A percentile compares a stretch with the other conserved stretches of the same genome.
These are phyloP conservation scores for Volvariella surrecta DNA, from an alignment of 1,284 basidiomycete genomes.

Conservation along the genomic window DNA sequence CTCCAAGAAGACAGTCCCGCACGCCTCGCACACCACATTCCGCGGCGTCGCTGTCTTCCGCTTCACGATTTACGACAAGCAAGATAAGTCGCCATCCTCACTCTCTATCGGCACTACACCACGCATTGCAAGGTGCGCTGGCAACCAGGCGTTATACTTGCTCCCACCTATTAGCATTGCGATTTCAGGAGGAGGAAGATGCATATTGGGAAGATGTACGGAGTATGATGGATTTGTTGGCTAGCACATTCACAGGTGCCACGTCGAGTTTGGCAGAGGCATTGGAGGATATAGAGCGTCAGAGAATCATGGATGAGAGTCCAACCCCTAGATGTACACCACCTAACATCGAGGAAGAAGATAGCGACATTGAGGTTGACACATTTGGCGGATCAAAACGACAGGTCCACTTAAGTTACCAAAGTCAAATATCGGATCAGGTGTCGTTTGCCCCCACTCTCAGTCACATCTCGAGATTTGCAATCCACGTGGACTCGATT, in stretches of 20 bases:
- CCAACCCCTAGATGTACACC: slow-evolving; percentile 29
- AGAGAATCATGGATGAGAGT: slow-evolving; percentile 36
- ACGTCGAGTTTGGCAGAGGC: slow-evolving; percentile 50
- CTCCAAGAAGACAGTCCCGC: slow-evolving; percentile 17
- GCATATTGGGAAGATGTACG: slow-evolving; percentile 76
- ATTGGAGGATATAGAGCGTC: slow-evolving; percentile 45
- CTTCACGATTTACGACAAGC: slow-evolving; percentile 50
- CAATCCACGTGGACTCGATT: slow-evolving; percentile 61
- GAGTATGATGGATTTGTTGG: slow-evolving; percentile 59
- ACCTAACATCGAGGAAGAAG: slow-evolving; percentile 8
- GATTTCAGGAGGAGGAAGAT: slow-evolving; percentile 62
- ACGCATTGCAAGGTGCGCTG: slow-evolving; percentile 53
- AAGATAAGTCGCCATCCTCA: slow-evolving; percentile 55
- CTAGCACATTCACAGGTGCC: slow-evolving; percentile 56
- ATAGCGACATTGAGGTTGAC: slow-evolving; percentile 15
- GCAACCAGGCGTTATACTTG: slow-evolving; percentile 67
- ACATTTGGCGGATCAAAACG: slow-evolving; percentile 8
- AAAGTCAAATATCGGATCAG: slow-evolving; percentile 7
- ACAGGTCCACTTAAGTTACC: slow-evolving; percentile 12
- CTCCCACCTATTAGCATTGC: slow-evolving; percentile 65
- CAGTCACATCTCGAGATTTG: slow-evolving; percentile 55
- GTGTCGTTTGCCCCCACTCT: slow-evolving; percentile 64
- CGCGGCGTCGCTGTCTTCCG: slow-evolving; percentile 27
- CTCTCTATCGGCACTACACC: slow-evolving; percentile 51
- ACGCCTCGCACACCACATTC: slow-evolving; percentile 20